A percentile compares a stretch with the other conserved stretches of the same genome.
Conservation (phyloP, 345 rosid species). For the Camelina hispida region DNA sequence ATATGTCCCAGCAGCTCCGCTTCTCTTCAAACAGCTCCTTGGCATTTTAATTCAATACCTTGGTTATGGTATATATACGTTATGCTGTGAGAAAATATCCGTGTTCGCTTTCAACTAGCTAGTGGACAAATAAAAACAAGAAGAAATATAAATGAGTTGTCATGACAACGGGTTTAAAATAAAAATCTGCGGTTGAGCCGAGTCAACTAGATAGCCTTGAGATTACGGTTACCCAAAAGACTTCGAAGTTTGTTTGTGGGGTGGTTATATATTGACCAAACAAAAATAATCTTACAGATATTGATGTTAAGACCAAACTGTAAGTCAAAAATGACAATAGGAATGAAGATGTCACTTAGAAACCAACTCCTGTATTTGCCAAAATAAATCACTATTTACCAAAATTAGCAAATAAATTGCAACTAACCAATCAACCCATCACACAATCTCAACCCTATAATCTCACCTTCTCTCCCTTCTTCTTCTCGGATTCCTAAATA, state of each 20-base stretch:
- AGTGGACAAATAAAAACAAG: no score
- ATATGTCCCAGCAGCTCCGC: no score
- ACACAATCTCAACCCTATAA: conserved; percentile 39
- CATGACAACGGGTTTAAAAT: no score
- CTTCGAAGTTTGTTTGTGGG: neutral
- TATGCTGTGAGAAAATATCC: neutral
- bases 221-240: no score
- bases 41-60: neutral
- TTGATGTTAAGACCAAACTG: conserved; percentile 3
- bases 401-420: conserved; percentile 33
- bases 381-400: conserved; percentile 29
- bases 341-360: conserved; percentile 28
- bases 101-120: neutral
- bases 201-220: no score
- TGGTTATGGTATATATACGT: neutral
- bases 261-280: neutral
- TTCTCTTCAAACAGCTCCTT: neutral
- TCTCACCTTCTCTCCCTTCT: conserved; percentile 17
- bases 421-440: conserved; percentile 35
- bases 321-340: conserved; percentile 33
- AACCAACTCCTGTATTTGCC: conserved; percentile 40
- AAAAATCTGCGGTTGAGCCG: no score
- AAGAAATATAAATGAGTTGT: no score
- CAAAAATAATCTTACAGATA: neutral
- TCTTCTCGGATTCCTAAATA: conserved; percentile 23